These are phyloP conservation scores for Rhytidhysteron rufulum DNA, from an alignment of 2,329 filamentous ascomycete species.

Conservation along the genomic window DNA sequence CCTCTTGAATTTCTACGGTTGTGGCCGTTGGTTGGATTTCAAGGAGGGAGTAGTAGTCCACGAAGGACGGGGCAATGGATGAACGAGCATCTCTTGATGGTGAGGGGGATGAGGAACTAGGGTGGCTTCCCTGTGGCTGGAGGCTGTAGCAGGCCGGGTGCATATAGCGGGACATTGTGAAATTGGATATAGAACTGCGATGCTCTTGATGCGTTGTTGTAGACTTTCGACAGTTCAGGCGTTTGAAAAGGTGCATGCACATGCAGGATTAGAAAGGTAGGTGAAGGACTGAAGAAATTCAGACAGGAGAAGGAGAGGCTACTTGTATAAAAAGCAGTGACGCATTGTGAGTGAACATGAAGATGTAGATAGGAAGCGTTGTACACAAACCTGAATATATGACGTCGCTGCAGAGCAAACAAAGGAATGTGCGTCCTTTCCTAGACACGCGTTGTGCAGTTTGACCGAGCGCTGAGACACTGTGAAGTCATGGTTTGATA, in stretches of 20 bases:
- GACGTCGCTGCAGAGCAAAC: neutral
- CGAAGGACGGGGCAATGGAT: slow-evolving; percentile 6
- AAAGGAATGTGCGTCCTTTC: neutral
- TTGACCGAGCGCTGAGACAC: neutral
- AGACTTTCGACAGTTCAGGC: neutral
- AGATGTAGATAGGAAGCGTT: neutral
- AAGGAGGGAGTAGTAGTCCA: slow-evolving; percentile 30
- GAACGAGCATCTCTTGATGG: no score
- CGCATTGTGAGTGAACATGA: neutral
- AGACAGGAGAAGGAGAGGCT: neutral
- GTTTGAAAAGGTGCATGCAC: neutral
- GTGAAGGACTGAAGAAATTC: neutral
- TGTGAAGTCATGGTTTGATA: neutral
- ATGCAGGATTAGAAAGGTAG: neutral
- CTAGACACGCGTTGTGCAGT: no score
- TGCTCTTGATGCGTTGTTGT: neutral
- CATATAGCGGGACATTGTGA: neutral
- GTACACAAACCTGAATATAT: neutral
- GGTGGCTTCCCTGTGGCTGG: neutral
- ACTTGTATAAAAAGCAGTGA: neutral
- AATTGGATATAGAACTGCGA: neutral
- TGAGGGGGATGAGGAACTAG: no score
- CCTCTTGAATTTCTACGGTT: slow-evolving; percentile 24
- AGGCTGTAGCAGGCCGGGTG: neutral
- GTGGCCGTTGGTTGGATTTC: slow-evolving; percentile 20